Conservation (phyloP, 192 early-diverging fungal genomes). For the Helicostylum pulchrum region DNA sequence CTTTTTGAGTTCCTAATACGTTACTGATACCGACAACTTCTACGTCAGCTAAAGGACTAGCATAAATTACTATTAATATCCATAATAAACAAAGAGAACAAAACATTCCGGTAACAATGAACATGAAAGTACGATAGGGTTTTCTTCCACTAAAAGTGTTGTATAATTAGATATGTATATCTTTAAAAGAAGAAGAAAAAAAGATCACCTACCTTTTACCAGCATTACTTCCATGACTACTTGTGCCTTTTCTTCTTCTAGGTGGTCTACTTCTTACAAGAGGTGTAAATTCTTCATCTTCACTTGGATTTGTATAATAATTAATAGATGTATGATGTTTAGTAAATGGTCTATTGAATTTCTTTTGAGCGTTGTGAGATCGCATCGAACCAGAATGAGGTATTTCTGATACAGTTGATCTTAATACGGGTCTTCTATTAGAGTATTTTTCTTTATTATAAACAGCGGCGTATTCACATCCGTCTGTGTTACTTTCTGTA, state of each 20-base stretch:
- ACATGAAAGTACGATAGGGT: too few species aligned
- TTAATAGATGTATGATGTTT: too few species aligned
- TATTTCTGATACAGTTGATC: slow-evolving; percentile 29
- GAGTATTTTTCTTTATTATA: slow-evolving; percentile 2
- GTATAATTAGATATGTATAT: too few species aligned
- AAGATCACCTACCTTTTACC: slow-evolving; percentile 12
- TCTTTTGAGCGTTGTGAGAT: not conserved
- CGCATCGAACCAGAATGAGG: slow-evolving; percentile 7
- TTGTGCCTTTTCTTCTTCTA: slow-evolving; percentile 16
- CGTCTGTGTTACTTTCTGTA: slow-evolving; percentile 16
- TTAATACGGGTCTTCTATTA: slow-evolving; percentile 22
- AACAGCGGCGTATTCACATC: not conserved
- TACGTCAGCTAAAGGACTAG: slow-evolving; percentile 21
- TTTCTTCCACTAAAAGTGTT: too few species aligned
- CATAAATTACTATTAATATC: slow-evolving; percentile 14
- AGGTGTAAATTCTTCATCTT: slow-evolving; percentile 24
- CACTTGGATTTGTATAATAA: slow-evolving; percentile 19
- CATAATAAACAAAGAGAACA: not conserved
- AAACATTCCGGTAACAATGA: not conserved
- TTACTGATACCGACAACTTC: slow-evolving; percentile 45
- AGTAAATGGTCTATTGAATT: slow-evolving; percentile 9
- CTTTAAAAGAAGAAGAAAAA: too few species aligned
- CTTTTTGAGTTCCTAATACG: slow-evolving; percentile 62
- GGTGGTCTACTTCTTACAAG: slow-evolving; percentile 7
- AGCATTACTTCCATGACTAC: not conserved